Base-by-base conservation (phyloP, 1,284 basidiomycete species). In the Psilocybe mexicana region DNA sequence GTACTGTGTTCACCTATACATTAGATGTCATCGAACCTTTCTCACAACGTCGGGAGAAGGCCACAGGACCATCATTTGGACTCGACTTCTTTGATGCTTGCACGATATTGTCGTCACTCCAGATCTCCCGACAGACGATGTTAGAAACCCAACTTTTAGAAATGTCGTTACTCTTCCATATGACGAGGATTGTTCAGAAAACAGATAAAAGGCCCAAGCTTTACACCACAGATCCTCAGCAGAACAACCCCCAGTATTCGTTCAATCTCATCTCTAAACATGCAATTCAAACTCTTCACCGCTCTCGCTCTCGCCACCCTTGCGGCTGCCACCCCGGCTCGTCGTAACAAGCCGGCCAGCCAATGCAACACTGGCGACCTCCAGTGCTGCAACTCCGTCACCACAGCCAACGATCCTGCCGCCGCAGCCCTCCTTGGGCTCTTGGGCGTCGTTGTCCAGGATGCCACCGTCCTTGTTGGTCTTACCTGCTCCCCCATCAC, bases 401-500 rank as follows among this genome's bases (percentile, higher is more conserved):
- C 52, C 33, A 50, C 52, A 18, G 60, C 54, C 18, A 50, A 52
- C 38, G 23, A 46, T 25, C 11, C 42, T 25, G 48, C 55, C 35
- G 43, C 44, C 6, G 35, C 55, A 14, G 25, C 23, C 26, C 18
- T 57, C 35, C 18, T 43, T 23, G 50, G 30, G n/a, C 50, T 59
- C 18, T 36, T 64, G 42, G 57, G 59, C 38, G 44, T 59, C 42
- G 58, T 44, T 18, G 47, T 59, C 33, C 45, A 59, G 40, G 59
- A 51, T 36, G 50, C 65, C 14, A 65, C 61, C 43, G 65, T 54
- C 42, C 36, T 51, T 14, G 63, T 67, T 43, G 62, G 63, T 12
- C 28, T 65, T 24, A 62, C 55, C 43, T 66, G 65, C 60, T 51
- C 59, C 35, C 63, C 66, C 7, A 61, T 67, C 48, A 58, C 60